phyloP scores from a whole-genome alignment of 805 yeast species.

The Schwanniomyces polymorphus region DNA sequence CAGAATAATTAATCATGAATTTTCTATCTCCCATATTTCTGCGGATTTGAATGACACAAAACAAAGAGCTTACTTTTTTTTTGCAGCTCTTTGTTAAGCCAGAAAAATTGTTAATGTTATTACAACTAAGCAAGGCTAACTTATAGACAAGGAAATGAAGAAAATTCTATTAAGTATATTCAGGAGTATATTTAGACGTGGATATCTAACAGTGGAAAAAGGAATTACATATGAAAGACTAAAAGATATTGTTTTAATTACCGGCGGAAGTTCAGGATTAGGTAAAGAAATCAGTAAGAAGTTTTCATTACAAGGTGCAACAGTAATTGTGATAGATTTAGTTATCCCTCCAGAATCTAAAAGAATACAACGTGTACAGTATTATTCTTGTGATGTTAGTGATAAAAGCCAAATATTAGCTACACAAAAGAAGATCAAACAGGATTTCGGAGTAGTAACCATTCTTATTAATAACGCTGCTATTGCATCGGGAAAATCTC shows the following conservation, averaged over 20 bases:
- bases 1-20: background rate
- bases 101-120: no score
- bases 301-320: conserved; percentile 45
- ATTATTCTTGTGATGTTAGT: conserved; percentile 72
- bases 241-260: conserved; percentile 66
- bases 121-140: background rate
- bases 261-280: conserved; percentile 84
- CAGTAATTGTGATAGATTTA: conserved; percentile 69
- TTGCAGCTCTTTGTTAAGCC: background rate
- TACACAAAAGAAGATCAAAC: conserved; percentile 38
- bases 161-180: background rate
- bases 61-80: background rate
- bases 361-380: conserved; percentile 44
- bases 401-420: conserved; percentile 43
- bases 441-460: conserved; percentile 59
- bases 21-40: background rate
- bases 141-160: background rate
- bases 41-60: background rate
- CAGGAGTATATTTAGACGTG: conserved; percentile 11
- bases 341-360: conserved; percentile 35
- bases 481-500: conserved; percentile 55
- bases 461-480: conserved; percentile 88
- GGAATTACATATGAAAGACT: conserved; percentile 55
- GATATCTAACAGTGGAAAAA: conserved; percentile 13
- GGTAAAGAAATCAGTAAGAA: conserved; percentile 61